A percentile compares a stretch with the other conserved stretches of the same genome.
phyloP scores from a whole-genome alignment of 768 basidiomycete genomes.

The Suillus bovinus region DNA sequence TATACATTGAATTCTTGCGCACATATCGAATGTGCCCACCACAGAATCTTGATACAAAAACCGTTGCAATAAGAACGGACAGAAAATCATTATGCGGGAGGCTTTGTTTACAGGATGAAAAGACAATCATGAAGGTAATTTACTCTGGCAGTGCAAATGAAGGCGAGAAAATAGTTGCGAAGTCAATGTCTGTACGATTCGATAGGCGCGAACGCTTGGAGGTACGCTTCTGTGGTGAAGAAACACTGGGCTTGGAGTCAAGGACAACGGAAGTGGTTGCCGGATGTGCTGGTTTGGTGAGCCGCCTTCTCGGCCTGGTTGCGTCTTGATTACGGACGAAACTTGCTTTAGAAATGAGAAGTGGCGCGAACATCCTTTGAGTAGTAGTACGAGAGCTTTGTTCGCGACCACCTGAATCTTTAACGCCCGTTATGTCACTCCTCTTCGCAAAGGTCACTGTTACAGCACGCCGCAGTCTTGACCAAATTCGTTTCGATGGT shows the following conservation, averaged over 20 bases:
- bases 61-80: background rate
- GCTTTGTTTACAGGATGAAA: background rate
- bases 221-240: background rate
- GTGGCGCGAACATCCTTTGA: constrained; percentile 13
- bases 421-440: constrained; percentile 6
- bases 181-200: background rate
- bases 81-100: background rate
- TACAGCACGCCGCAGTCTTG: constrained; percentile 9
- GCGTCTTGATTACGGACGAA: background rate
- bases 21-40: background rate
- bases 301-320: background rate
- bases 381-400: background rate
- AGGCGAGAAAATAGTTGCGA: background rate
- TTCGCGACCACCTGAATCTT: background rate
- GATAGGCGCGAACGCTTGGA: background rate
- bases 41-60: background rate
- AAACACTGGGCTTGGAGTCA: background rate
- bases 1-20: background rate
- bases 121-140: background rate
- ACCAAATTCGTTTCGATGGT: background rate
- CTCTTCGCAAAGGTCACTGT: constrained; percentile 13
- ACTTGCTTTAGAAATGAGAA: constrained; percentile 17
- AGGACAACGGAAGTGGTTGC: constrained; percentile 4
- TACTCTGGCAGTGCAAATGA: background rate
- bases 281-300: background rate